These are phyloP conservation scores for Pseudozyma pruni DNA, from an alignment of 1,284 basidiomycete genomes.

Conservation along the genomic window DNA sequence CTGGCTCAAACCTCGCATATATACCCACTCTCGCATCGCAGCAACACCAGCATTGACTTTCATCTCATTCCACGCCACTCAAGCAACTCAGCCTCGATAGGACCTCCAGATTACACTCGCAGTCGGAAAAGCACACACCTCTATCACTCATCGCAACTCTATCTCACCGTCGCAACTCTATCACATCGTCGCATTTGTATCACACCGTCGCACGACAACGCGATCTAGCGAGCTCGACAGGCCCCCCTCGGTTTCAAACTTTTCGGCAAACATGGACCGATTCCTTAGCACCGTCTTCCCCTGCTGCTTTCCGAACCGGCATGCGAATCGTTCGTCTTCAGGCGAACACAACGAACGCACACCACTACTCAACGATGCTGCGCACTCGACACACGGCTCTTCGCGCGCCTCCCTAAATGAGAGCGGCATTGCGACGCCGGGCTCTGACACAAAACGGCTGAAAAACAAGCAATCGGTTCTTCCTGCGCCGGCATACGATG, in stretches of 20 bases:
- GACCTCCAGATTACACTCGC: too few species aligned
- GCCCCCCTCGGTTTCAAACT: too few species aligned
- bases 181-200: too few species aligned
- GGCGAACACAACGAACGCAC: conserved; percentile 22
- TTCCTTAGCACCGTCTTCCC: conserved; percentile 29
- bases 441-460: conserved; percentile 12
- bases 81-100: too few species aligned
- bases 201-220: too few species aligned
- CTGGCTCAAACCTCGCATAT: too few species aligned
- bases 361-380: conserved; percentile 14
- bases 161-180: too few species aligned
- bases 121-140: too few species aligned
- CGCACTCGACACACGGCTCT: neutral
- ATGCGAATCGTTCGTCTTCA: neutral
- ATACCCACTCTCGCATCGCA: too few species aligned
- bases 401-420: conserved; percentile 9
- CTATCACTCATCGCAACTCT: too few species aligned
- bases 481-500: conserved; percentile 34
- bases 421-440: conserved; percentile 1
- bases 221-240: too few species aligned
- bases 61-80: neutral
- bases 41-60: too few species aligned
- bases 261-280: conserved; percentile 21
- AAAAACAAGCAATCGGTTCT: conserved; percentile 24
- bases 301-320: conserved; percentile 31